These are phyloP conservation scores for Dioszegia hungarica DNA, from an alignment of 768 basidiomycete genomes.

Conservation along the genomic window DNA sequence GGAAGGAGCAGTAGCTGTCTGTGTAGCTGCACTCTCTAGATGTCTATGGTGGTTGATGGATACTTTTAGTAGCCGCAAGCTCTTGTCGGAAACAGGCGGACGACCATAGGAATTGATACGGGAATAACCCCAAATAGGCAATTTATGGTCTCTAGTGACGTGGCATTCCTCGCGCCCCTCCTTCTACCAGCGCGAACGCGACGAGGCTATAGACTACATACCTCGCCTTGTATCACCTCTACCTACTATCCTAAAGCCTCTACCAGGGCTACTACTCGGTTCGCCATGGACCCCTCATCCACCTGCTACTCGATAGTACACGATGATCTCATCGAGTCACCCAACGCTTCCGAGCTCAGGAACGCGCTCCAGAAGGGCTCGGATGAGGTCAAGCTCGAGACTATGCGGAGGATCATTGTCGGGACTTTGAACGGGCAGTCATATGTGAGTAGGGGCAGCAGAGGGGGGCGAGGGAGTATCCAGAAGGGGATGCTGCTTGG, in stretches of 20 bases:
- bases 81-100: conserved; percentile 4
- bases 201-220: neutral
- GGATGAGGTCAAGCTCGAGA: conserved; percentile 94
- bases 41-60: neutral
- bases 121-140: conserved; percentile 12
- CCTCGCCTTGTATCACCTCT: neutral
- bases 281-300: conserved; percentile 43
- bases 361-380: conserved; percentile 85
- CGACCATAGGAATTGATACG: conserved; percentile 12
- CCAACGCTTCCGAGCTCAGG: conserved; percentile 75
- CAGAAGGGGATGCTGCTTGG: no score
- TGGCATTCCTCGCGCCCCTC: neutral
- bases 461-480: neutral
- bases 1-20: neutral
- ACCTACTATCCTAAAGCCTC: neutral
- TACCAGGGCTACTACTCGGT: neutral
- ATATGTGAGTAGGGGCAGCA: conserved; percentile 58
- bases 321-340: conserved; percentile 52
- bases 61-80: neutral
- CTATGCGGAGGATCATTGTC: conserved; percentile 87
- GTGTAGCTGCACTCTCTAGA: neutral
- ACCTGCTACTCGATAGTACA: conserved; percentile 49
- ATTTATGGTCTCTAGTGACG: no score
- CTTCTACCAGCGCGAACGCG: neutral
- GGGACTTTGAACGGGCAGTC: conserved; percentile 91